Evolutionary conservation across 2,329 filamentous ascomycete genomes (phyloP), one percentile per base, ranked within the genome.

Genomic region (Beauveria brongniartii): DNA sequence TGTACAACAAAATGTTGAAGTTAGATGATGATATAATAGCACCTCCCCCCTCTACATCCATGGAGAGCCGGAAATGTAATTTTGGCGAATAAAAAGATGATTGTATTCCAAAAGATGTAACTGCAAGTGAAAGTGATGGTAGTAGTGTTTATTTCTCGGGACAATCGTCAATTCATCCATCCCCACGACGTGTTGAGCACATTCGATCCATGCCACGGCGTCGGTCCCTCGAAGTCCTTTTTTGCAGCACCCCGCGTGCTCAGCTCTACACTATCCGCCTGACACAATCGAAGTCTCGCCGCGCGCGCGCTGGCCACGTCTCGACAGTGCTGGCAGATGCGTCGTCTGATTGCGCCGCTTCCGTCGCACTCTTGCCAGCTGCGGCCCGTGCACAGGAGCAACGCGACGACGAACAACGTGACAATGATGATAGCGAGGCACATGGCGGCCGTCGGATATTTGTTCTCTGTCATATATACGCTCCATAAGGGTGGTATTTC

Each of bases 11-110:
- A 67, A 72, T 74, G 72, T 66, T 67, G 47, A 50, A 70, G 69
- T 66, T 78, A 78, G 73, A 75, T 73, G 70, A 76, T 55, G 70
- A 76, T 55, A 55, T 81, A 83, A 82, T 81, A 75, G 74, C 74
- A 80, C 75, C 78, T 83, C 82, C 78, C 81, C 80, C 76, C 81
- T 83, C 81, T 79, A 70, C 64, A 68, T 63, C 53, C 55, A 62
- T 64, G 50, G 61, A 64, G 9, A 60, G 50, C 59, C 37, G 26
- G 44, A 59, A 50, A 48, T 59, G 37, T 44, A 51, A 48, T 54
- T 57, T 34, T 59, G 51, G 51, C 34, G 43, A 60, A 55, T 26
- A 60, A 41, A 40, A 30, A 48, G 41, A 34, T 48, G 24, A 24
- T 43, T 44, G 30, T 55, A 52, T 59, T n/a, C 34, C 18, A 44